Base-by-base conservation (phyloP, 2,329 filamentous ascomycete genomes). In the Rachicladosporium sp. region DNA sequence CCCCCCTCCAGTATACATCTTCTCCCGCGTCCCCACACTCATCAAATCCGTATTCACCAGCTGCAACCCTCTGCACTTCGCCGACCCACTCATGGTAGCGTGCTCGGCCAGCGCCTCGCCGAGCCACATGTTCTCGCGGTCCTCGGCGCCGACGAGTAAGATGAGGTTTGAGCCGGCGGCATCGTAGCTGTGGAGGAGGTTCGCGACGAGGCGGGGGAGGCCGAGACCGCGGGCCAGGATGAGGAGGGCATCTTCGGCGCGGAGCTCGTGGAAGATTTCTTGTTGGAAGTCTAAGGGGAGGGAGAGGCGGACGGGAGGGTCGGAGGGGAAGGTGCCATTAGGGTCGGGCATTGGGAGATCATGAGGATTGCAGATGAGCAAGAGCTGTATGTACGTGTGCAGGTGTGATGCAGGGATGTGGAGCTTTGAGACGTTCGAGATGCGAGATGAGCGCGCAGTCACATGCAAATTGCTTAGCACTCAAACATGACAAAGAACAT, bases 41-140 rank as follows among this genome's bases (percentile, higher is more conserved):
- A 89, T 91, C 59, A 81, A 76, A 59, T 98, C 91, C 5, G 91
- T 96, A 61, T 96, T 96, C 58, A 98, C 87, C 19, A 94, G 74
- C 32, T 80, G 89, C 49, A 98, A 68, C 1, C 91, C 91, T 46
- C 88, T 77, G 37, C 87, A 86, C 53, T 82, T 80, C 10, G 82
- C 76, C 11, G 84, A 74, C 63, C 78, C 80, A 67, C 86, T 95
- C 58, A 94, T 78, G 46, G 86, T 87, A 57, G 88, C 88, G 66
- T 96, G 88, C 64, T 98, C 91, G 15, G 91, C 91, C 56, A 98
- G 68, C 23, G 87, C 85, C 66, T 96, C 91, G 50, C 91, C 91
- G 44, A 98, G 87, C 88, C 89, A 96, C 41, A 81, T 80, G 74
- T 94, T 95, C 57, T 98, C 91, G 43, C 84, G 78, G 29, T 95